Conservation (phyloP, 2,329 filamentous ascomycete genomes). For the Stemphylium vesicarium region DNA sequence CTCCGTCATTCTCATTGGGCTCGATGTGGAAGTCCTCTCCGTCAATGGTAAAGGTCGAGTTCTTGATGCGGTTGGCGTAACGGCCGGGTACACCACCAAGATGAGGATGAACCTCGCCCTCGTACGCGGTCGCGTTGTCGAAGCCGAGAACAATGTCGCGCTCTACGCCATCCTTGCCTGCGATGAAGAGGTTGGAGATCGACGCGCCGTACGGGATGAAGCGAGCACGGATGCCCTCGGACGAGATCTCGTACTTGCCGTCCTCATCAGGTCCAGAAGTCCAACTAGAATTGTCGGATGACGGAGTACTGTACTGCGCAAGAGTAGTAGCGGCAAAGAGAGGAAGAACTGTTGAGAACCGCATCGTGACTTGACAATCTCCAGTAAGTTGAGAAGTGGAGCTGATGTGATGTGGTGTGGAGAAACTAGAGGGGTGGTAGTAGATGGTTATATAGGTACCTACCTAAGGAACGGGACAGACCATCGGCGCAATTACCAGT, state of each 20-base stretch:
- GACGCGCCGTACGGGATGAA: constrained; percentile 79
- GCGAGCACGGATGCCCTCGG: constrained; percentile 68
- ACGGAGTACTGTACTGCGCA: constrained; percentile 32
- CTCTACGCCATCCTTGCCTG: constrained; percentile 70
- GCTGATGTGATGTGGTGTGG: constrained; percentile 23
- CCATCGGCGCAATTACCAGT: constrained; percentile 23
- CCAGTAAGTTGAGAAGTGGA: constrained; percentile 22
- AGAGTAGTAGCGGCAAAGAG: constrained; percentile 35
- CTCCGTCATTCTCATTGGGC: constrained; percentile 63
- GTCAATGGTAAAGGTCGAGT: constrained; percentile 74
- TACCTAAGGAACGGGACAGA: constrained; percentile 7
- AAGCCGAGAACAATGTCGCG: constrained; percentile 76
- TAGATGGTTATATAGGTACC: constrained; percentile 20
- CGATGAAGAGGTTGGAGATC: constrained; percentile 73
- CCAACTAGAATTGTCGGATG: constrained; percentile 21
- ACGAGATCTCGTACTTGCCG: constrained; percentile 73
- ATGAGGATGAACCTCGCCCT: constrained; percentile 71
- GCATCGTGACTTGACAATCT: constrained; percentile 34
- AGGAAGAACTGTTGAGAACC: constrained; percentile 29
- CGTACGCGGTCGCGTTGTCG: constrained; percentile 77
- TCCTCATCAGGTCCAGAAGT: constrained; percentile 45
- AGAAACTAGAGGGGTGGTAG: constrained; percentile 11
- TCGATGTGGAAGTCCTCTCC: constrained; percentile 64
- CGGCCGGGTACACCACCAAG: constrained; percentile 76
- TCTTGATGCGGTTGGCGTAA: constrained; percentile 83